Conservation (phyloP, 106 monocot species). For the Dendrobium chrysotoxum region DNA sequence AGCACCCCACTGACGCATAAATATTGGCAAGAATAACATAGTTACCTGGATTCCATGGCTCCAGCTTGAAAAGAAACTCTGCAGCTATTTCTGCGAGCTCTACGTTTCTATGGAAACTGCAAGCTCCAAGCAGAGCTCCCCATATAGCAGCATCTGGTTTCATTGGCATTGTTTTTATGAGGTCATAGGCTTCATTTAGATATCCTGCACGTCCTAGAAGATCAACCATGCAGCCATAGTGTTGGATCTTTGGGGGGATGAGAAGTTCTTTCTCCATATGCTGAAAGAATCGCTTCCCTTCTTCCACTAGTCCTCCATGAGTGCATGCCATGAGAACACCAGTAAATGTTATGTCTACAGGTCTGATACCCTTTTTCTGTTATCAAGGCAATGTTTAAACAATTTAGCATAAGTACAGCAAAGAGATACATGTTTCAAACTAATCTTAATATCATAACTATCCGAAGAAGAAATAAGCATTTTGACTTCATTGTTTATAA, state of each 20-base stretch:
- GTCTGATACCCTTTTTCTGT: conserved; percentile 31
- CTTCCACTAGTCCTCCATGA: conserved; percentile 55
- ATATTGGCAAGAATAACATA: conserved; percentile 69
- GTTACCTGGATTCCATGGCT: conserved; percentile 70
- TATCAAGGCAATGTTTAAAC: neutral
- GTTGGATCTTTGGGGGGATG: conserved; percentile 48
- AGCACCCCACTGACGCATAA: conserved; percentile 43
- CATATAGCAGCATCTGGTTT: conserved; percentile 63
- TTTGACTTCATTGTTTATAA: neutral
- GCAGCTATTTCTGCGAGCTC: conserved; percentile 54
- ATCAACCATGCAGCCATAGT: conserved; percentile 84
- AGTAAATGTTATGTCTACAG: conserved; percentile 67
- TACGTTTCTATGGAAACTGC: conserved; percentile 61
- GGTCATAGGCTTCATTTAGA: conserved; percentile 36
- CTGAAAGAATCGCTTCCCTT: conserved; percentile 32
- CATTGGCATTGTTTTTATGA: conserved; percentile 60
- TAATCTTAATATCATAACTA: neutral
- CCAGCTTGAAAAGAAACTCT: conserved; percentile 37
- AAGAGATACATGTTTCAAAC: too few species aligned
- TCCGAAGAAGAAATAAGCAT: neutral
- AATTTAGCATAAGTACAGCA: neutral
- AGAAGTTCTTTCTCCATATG: conserved; percentile 45
- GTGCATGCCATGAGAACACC: conserved; percentile 68
- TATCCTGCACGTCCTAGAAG: conserved; percentile 58
- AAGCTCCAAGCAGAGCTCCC: conserved; percentile 77